Base-by-base conservation (phyloP, 805 yeast species). In the Metschnikowia koreensis region DNA sequence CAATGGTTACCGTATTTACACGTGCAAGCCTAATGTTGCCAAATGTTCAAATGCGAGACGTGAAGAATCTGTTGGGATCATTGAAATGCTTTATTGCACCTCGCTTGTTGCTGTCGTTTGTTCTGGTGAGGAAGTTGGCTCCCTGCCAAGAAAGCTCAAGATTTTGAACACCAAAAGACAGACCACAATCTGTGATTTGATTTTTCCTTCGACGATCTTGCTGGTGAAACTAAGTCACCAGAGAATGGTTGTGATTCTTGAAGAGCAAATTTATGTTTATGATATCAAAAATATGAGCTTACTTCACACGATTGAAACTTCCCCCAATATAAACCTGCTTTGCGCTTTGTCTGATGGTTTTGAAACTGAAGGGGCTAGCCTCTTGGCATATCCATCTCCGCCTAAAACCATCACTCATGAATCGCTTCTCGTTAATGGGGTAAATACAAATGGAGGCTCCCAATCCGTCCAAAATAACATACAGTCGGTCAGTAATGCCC, bases 81-180 rank as follows among this genome's bases (percentile, higher is more conserved):
- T 90, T 10, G 97, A 91, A 65, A 92, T 94, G 97, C 79, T 93
- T 27, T 93, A 91, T 63, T 79, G 91, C 41, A 90, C 98, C 0
- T 87, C 96, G 6, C 75, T 93, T 38, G 81, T 94, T 26, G 97
- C 96, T 0, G 73, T 89, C 7, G 96, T 89, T 2, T 93, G 91
- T 7, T 71, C 82, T 46, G 93, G 92, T 2, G 89, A 84, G 50
- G 86, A 81, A 55, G 84, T 87, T 6, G 77, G 77, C 7, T 76
- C 83, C 15, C 82, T 89, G 8, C 96, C 96, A n/a, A 77, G 97
- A 54, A 82, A 91, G 57, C 77, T 93, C 53, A 84, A 84, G 63
- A 84, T 93, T 48, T 75, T 92, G 51, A 94, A 94, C 70, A 89
- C 97, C 1, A 89, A 89, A 65, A 78, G 92, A 48, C 69, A 66